Evolutionary conservation across 1,139 yeast genomes (phyloP), one percentile per base, ranked within the genome.

Genomic region (Lodderomyces jiufengensis): DNA sequence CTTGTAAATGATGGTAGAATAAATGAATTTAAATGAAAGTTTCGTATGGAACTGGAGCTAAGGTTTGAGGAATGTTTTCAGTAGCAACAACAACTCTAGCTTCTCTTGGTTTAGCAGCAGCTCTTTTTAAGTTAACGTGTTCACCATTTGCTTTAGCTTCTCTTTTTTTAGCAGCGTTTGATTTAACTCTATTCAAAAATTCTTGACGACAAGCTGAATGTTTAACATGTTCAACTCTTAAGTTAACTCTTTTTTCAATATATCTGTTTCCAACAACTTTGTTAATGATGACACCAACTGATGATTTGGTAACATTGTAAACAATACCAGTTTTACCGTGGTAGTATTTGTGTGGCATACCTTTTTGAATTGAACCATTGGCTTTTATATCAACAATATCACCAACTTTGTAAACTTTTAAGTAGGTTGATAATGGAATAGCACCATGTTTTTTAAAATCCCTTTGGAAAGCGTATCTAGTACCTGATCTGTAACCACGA

Each of bases 271-370:
- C 97, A 61, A 92, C 97, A 72, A 90, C 81, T 84, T 92, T 92
- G 94, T 92, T 84, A 69, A 92, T 74, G 66, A 92, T 86, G 59
- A 92, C 95, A 82, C 98, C 98, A 55, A 92, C 97, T 51, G 98
- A 78, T 49, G 95, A 76, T 81, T 86, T 92, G 83, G 98, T 92
- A 57, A 92, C 94, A 82, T 92, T 92, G 95, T 81, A 92, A 54
- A 92, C 83, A 58, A 90, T 87, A 83, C 98, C 98, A 55, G 98
- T 92, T 84, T 88, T 92, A 76, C 98, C 98, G 80, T 90, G 97
- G 96, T 92, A 92, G 84, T 80, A 90, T 80, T 92, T 92, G 88
- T 87, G 96, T 71, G 98, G 98, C 97, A 92, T 88, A 85, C 98
- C 97, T 83, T 90, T 88, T 74, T 92, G 97, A 78, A 90, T 80